Evolutionary conservation across 768 basidiomycete genomes (phyloP), one percentile per base, ranked within the genome.

Genomic region (Psilocybe tampanensis): DNA sequence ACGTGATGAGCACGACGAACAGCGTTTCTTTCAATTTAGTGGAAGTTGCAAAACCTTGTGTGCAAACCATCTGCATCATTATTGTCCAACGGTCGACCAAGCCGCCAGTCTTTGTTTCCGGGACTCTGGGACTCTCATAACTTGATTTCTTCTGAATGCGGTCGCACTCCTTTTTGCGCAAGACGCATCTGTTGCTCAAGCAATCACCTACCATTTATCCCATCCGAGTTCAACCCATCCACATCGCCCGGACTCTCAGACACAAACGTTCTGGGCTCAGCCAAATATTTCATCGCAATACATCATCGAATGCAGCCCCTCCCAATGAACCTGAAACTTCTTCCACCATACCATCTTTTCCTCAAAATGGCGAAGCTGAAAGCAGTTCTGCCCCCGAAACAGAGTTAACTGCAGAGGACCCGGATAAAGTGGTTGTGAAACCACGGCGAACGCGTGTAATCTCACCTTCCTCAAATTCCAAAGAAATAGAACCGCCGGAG

Each of bases 401-500:
- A 39, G 56, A 60, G 51, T 54, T 62, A 60, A 59, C 70, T 2
- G 18, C 68, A 6, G 81, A 81, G 39, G 79, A 78, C 43, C 66
- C 68, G 19, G 82, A 81, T 47, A 82, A 80, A 63, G 66, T 50
- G 33, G 43, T 22, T 19, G 15, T 71, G 34, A 83, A 78, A 68
- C 67, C 65, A 22, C 74, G 79, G 44, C 68, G 76, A 33, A 52
- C 74, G 0, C 74, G 76, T 45, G 54, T 72, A 6, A 59, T 71
- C 24, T 47, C 72, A 29, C 50, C 63, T 22, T 50, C 69, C 11
- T 17, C 63, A 19, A 59, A 57, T 36, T 24, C 70, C 18, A 80
- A 76, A 60, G 79, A 80, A 43, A 45, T 65, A 17, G 79, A 82
- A 32, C 61, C 75, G 41, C 63, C 82, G 21, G 77, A 83, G 47